A percentile compares a stretch with the other conserved stretches of the same genome.
Evolutionary conservation across 345 rosid species (phyloP).

Genomic region (Salix suchowensis): DNA sequence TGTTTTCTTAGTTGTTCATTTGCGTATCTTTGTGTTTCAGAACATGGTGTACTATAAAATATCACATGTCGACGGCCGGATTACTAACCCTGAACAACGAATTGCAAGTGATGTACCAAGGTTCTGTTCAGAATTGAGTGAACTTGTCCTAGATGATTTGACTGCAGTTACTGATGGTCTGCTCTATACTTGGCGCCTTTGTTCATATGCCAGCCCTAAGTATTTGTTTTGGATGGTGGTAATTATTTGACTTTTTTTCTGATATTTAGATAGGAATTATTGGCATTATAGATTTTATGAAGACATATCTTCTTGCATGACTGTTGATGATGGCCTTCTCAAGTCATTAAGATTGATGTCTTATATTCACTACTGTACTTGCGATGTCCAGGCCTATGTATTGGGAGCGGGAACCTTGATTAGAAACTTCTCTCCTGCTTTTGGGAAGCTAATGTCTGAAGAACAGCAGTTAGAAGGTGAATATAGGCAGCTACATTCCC

Average conservation of each 20-base stretch:
- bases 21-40: conserved; percentile 40
- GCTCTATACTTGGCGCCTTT: conserved; percentile 89
- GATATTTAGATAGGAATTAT: background rate
- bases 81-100: conserved; percentile 86
- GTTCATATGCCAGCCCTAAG: conserved; percentile 98
- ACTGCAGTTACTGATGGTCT: conserved; percentile 82
- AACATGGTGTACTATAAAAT: conserved; percentile 97
- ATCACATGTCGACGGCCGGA: conserved; percentile 92
- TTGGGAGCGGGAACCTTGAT: conserved; percentile 82
- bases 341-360: background rate
- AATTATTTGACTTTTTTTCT: conserved; percentile 18
- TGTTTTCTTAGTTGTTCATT: background rate
- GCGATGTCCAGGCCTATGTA: conserved; percentile 67
- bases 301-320: background rate
- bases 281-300: background rate
- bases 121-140: conserved; percentile 94
- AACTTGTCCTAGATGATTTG: conserved; percentile 86
- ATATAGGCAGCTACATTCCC: conserved; percentile 90
- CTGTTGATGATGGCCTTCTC: background rate
- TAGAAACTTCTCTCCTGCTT: conserved; percentile 88
- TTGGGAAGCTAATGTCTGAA: conserved; percentile 84
- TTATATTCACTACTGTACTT: conserved; percentile 10
- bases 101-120: conserved; percentile 96
- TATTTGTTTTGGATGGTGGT: conserved; percentile 95
- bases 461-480: conserved; percentile 99